These are phyloP conservation scores for Xylaria venustula DNA, from an alignment of 495 filamentous ascomycete species.

Conservation along the genomic window DNA sequence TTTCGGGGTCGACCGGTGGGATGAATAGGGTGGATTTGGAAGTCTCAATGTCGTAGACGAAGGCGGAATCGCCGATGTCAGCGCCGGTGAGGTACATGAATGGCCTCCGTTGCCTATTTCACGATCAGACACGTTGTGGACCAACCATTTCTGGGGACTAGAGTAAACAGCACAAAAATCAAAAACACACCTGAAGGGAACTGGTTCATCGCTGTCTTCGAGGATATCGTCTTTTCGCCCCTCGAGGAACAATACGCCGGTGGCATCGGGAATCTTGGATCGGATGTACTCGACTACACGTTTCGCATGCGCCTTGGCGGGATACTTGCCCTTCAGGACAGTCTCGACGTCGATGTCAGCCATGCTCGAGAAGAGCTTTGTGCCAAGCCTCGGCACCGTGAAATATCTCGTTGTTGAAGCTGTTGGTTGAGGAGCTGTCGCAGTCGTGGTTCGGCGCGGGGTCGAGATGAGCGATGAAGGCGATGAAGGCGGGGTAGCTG, in stretches of 20 bases:
- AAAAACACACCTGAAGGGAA: constrained; percentile 68
- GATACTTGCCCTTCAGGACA: constrained; percentile 72
- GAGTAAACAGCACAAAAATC: not conserved
- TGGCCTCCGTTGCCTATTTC: constrained; percentile 74
- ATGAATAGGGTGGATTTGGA: constrained; percentile 85
- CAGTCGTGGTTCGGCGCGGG: constrained; percentile 5
- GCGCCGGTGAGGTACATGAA: constrained; percentile 97
- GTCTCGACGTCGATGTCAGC: constrained; percentile 35
- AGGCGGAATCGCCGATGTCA: constrained; percentile 73
- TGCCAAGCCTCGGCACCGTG: no score
- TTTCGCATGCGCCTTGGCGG: constrained; percentile 85
- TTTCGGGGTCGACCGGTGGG: constrained; percentile 80
- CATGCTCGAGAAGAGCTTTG: no score
- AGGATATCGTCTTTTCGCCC: constrained; percentile 71
- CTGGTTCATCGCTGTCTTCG: constrained; percentile 79
- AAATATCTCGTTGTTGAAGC: not conserved
- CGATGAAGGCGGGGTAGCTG: constrained; percentile 8
- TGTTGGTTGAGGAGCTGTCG: not conserved
- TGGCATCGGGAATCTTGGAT: constrained; percentile 54
- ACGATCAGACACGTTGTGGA: not conserved
- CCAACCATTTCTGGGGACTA: no score
- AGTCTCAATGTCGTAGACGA: constrained; percentile 74
- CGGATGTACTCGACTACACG: constrained; percentile 76
- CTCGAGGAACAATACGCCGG: constrained; percentile 81
- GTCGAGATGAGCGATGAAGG: not conserved